phyloP scores from a whole-genome alignment of 192 early-diverging fungal genomes.

The Allomyces arbusculus region DNA sequence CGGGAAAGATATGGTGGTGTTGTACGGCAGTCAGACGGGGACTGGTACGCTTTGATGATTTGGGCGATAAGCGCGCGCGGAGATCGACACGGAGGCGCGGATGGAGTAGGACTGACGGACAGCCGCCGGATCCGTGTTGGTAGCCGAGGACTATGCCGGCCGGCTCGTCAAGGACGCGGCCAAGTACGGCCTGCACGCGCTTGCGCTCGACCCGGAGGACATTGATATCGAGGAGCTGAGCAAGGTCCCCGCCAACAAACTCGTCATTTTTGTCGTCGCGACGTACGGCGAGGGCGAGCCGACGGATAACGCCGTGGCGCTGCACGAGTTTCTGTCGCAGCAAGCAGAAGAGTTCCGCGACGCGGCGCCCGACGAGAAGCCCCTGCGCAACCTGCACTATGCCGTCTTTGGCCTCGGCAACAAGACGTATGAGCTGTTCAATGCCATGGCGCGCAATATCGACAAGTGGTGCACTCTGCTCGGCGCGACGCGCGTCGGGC shows the following conservation, averaged over 20 bases:
- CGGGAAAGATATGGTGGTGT: slow-evolving; percentile 57
- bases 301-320: slow-evolving; percentile 89
- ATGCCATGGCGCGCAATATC: slow-evolving; percentile 53
- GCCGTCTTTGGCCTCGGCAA: slow-evolving; percentile 73
- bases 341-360: slow-evolving; percentile 39
- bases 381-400: slow-evolving; percentile 29
- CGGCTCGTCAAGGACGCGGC: slow-evolving; percentile 71
- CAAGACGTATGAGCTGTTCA: slow-evolving; percentile 79
- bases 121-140: not conserved
- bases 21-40: slow-evolving; percentile 97
- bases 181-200: slow-evolving; percentile 44
- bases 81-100: not conserved
- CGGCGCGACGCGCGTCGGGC: slow-evolving; percentile 55
- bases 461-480: slow-evolving; percentile 43
- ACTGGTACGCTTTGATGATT: slow-evolving; percentile 18
- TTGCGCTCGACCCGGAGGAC: slow-evolving; percentile 74
- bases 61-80: too few relatives aligned
- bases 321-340: slow-evolving; percentile 65
- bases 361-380: slow-evolving; percentile 25
- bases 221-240: slow-evolving; percentile 75
- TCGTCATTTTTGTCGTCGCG: slow-evolving; percentile 83
- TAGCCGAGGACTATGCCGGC: slow-evolving; percentile 89
- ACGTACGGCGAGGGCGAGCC: slow-evolving; percentile 97
- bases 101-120: not conserved
- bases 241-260: slow-evolving; percentile 27